Conservation (phyloP, 305 asterid genomes). For the Ilex paraguariensis region DNA sequence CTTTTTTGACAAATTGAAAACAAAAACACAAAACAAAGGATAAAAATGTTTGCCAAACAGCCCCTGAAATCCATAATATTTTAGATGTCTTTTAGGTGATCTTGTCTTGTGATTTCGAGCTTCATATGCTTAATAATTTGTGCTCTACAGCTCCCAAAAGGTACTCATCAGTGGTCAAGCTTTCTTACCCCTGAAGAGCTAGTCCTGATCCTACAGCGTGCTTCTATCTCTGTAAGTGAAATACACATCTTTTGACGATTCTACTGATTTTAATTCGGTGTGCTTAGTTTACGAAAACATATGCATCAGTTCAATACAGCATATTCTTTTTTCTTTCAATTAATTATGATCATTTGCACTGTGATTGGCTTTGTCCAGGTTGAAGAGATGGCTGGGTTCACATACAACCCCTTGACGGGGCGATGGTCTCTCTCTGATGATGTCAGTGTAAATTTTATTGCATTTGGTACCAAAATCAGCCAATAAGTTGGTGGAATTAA, state of each 20-base stretch:
- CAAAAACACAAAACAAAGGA: too few species aligned
- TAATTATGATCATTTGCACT: constrained; percentile 2
- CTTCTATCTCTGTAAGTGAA: constrained; percentile 62
- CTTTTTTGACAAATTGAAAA: too few species aligned
- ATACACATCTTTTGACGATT: not conserved
- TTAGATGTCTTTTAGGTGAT: too few species aligned
- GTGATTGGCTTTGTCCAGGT: constrained; percentile 37
- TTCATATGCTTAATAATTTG: not conserved
- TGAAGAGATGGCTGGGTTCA: constrained; percentile 75
- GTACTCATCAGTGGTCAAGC: constrained; percentile 85
- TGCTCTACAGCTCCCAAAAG: constrained; percentile 59
- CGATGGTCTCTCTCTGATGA: constrained; percentile 83
- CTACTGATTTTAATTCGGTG: not conserved
- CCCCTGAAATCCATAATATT: too few species aligned
- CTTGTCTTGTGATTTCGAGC: too few species aligned
- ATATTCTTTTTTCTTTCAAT: not conserved
- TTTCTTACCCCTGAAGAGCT: constrained; percentile 86
- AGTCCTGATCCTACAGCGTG: constrained; percentile 58
- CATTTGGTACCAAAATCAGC: constrained; percentile 45
- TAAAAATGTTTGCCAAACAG: too few species aligned
- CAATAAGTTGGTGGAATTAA: constrained; percentile 15
- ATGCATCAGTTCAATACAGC: not conserved
- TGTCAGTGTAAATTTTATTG: constrained; percentile 70
- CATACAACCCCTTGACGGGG: constrained; percentile 63
- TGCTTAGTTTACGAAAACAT: not conserved